Evolutionary conservation across 2,329 filamentous ascomycete species (phyloP), one percentile per base, ranked within the genome.

Genomic region (Pseudocercospora pini-densiflorae): DNA sequence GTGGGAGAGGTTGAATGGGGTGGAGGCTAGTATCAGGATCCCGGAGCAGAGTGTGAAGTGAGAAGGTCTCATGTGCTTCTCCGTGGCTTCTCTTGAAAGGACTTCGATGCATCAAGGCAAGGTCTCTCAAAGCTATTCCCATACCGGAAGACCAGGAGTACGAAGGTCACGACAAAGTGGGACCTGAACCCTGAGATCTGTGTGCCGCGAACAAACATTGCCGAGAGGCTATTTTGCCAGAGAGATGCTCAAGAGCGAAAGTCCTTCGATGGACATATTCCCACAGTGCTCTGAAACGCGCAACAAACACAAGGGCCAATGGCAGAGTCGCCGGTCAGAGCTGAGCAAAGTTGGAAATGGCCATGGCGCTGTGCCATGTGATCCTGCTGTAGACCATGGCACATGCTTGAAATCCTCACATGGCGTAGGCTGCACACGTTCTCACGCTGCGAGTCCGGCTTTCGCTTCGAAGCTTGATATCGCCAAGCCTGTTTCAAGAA

Each of bases 1-100:
- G 31, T 78, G 75, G 21, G 67, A 67, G 54, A 65, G 70, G 16
- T 60, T 77, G 55, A 60, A 72, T 8, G 74, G 72, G 10, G 68
- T 76, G 5, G 69, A 74, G n/a, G 71, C 65, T 1, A 60, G 75
- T 43, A 66, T 68, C 43, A 61, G n/a, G 12, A 68, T 72, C 6
- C 16, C 16, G 10, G 70, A 74, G 64, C 61, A 47, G 23, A 70
- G 71, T 59, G 57, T 67, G 4, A 43, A 45, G 8, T 64, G 61
- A 67, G 16, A 9, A n/a, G 6, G 21, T n/a, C 9, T 6, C 5
- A 19, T 19, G 7, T 19, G 16, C 40, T n/a, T 16, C 5, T 40
- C 19, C n/a, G 8, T 43, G 40, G 16, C 40, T n/a, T 43, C 16
- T 16, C 14, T n/a, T 5, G 16, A 16, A 8, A 7, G n/a, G 40